Percentiles rank a stretch among this genome's conserved stretches.
These are phyloP conservation scores for Ascochyta pisi DNA, from an alignment of 2,329 filamentous ascomycete genomes.

Conservation along the genomic window DNA sequence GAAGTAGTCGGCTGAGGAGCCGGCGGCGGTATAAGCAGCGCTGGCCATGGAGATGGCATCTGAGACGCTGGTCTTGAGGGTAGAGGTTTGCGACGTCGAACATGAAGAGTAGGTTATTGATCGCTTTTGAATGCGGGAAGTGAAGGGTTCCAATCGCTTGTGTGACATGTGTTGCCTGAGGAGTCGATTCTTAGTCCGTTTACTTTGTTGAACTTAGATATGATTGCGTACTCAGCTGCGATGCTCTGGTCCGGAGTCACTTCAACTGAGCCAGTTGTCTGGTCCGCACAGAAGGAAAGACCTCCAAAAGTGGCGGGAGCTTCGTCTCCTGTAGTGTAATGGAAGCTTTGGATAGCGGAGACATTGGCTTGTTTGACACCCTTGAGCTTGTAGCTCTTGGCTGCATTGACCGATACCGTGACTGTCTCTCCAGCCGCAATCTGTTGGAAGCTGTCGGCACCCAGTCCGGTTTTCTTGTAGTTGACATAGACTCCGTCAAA, in stretches of 20 bases:
- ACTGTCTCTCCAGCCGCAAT: constrained; percentile 22
- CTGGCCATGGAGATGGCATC: constrained; percentile 24
- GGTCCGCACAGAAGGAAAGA: constrained; percentile 13
- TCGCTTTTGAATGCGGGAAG: constrained; percentile 23
- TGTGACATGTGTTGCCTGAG: constrained; percentile 19
- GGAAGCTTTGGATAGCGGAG: constrained; percentile 20
- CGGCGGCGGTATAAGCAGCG: constrained; percentile 20
- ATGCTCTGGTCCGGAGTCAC: constrained; percentile 13
- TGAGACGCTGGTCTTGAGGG: constrained; percentile 18
- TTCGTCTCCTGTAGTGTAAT: constrained; percentile 16
- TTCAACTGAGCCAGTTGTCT: constrained; percentile 10
- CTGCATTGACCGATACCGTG: constrained; percentile 22
- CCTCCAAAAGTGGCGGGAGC: constrained; percentile 8
- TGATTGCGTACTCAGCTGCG: constrained; percentile 7
- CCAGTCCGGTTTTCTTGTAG: constrained; percentile 20
- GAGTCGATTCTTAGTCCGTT: background rate
- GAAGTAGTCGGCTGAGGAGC: constrained; percentile 18
- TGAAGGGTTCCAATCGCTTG: constrained; percentile 15
- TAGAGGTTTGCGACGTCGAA: constrained; percentile 19
- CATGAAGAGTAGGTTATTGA: constrained; percentile 23
- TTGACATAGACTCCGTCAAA: constrained; percentile 23
- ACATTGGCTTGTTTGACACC: constrained; percentile 19
- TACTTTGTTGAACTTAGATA: background rate
- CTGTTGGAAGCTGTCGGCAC: constrained; percentile 17
- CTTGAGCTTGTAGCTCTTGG: constrained; percentile 25